Evolutionary conservation across 2,329 filamentous ascomycete species (phyloP).

Genomic region (Berkeleyomyces basicola): DNA sequence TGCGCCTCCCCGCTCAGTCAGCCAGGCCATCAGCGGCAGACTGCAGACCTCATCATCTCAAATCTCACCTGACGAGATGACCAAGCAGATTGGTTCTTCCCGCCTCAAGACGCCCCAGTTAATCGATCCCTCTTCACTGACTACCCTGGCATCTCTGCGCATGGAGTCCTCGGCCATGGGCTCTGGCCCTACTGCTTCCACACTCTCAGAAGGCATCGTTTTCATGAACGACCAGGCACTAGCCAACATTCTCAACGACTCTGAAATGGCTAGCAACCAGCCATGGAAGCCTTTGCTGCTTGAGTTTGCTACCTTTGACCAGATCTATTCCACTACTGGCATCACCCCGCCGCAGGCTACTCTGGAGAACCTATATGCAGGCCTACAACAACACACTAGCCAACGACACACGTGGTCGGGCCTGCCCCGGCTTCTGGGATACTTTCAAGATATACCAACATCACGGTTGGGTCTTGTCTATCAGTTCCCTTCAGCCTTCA

Average conservation of each 20-base stretch:
- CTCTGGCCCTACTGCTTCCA: not conserved
- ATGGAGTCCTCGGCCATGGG: conserved; percentile 4
- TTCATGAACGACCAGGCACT: conserved; percentile 30
- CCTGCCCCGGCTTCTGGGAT: conserved; percentile 44
- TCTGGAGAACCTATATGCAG: conserved; percentile 45
- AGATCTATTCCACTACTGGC: conserved; percentile 44
- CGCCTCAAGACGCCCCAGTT: conserved; percentile 45
- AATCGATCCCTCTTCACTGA: conserved; percentile 38
- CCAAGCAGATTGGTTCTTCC: conserved; percentile 39
- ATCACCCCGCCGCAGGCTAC: conserved; percentile 48
- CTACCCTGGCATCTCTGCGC: conserved; percentile 22
- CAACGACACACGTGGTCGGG: conserved; percentile 39
- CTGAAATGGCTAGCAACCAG: not conserved
- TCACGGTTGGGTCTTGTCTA: conserved; percentile 61
- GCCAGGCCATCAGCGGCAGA: not conserved
- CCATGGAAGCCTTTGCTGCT: conserved; percentile 38
- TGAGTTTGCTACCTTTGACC: conserved; percentile 51
- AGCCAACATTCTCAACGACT: conserved; percentile 10
- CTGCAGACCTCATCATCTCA: conserved; percentile 17
- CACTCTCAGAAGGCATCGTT: conserved; percentile 16
- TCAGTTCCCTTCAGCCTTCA: conserved; percentile 49
- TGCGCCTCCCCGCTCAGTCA: conserved; percentile 17
- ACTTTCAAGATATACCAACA: conserved; percentile 56
- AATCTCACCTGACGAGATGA: conserved; percentile 28
- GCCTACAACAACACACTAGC: conserved; percentile 25